Evolutionary conservation across 1,284 basidiomycete species (phyloP).

Genomic region (Microbotryum scabiosae): DNA sequence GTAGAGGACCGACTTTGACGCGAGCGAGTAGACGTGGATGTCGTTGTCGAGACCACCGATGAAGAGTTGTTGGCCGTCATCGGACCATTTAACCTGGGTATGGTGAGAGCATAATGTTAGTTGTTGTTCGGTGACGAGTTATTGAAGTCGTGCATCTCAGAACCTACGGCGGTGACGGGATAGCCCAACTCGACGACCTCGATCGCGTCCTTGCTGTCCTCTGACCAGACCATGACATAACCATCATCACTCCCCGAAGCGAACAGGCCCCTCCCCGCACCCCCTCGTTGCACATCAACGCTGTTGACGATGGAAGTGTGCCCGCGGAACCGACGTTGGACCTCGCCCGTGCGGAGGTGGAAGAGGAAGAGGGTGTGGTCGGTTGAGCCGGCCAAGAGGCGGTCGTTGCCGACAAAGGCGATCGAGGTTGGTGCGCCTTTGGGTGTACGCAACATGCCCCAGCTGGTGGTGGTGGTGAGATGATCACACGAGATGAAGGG

Average conservation of each 20-base stretch:
- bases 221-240: constrained; percentile 77
- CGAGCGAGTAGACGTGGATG: constrained; percentile 82
- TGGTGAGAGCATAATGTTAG: not conserved
- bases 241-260: constrained; percentile 83
- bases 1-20: constrained; percentile 57
- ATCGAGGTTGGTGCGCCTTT: constrained; percentile 28
- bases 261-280: constrained; percentile 61
- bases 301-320: constrained; percentile 82
- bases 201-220: constrained; percentile 65
- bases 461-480: constrained; percentile 7
- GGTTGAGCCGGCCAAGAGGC: constrained; percentile 68
- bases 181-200: constrained; percentile 73
- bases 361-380: constrained; percentile 69
- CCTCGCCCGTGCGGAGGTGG: constrained; percentile 66
- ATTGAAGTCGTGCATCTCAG: not conserved
- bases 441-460: constrained; percentile 20
- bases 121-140: not conserved
- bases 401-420: constrained; percentile 17
- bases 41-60: constrained; percentile 88
- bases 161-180: constrained; percentile 65
- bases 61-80: constrained; percentile 74
- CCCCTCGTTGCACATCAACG: constrained; percentile 54
- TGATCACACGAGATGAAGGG: not conserved
- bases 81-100: constrained; percentile 65
- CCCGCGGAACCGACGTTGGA: constrained; percentile 60